Evolutionary conservation across 2,329 filamentous ascomycete species (phyloP), one percentile per base, ranked within the genome.

Genomic region (Talaromyces albobiverticillius): DNA sequence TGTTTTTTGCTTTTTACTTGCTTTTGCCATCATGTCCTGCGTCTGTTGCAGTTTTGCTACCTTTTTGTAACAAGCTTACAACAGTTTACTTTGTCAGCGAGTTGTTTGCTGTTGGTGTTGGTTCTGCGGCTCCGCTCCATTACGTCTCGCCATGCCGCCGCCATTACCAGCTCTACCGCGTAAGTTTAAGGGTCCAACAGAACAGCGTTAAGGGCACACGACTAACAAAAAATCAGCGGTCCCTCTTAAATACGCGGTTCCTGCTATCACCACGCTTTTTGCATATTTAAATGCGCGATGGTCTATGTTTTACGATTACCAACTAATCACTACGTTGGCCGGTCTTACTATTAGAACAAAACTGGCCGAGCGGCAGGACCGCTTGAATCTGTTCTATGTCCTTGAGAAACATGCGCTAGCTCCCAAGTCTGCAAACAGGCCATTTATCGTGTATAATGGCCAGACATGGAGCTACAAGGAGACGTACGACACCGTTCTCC

Each of bases 221-320:
- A 3, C 36, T 40, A 40, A 40, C 18, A 22, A 20, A 50, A 34
- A 47, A 42, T 25, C 47, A 73, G 68, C 67, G 53, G 55, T 75
- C 31, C 70, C 74, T 16, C 60, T 74, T 41, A 61, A 68, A 42
- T 56, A 76, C 38, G 76, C 83, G 6, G 74, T 80, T 25, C 84
- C 87, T 16, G 86, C 86, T 14, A 80, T 83, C 42, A 79, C 81
- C 26, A 87, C 88, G 4, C 79, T 81, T 3, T 74, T 87, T n/a
- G 87, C 89, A 29, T 95, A 95, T 68, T 70, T 93, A 61, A 90
- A 94, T 66, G 90, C 88, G 40, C 85, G 82, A 67, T 80, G 79
- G 55, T 79, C 81, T 6, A 62, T 92, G 42, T 84, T 77, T 67
- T 85, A 89, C 66, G 90, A 95, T 69, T 68, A 76, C 41, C 67